Evolutionary conservation across 1,139 yeast genomes (phyloP).

Genomic region (Blastobotrys raffinosifermentans): DNA sequence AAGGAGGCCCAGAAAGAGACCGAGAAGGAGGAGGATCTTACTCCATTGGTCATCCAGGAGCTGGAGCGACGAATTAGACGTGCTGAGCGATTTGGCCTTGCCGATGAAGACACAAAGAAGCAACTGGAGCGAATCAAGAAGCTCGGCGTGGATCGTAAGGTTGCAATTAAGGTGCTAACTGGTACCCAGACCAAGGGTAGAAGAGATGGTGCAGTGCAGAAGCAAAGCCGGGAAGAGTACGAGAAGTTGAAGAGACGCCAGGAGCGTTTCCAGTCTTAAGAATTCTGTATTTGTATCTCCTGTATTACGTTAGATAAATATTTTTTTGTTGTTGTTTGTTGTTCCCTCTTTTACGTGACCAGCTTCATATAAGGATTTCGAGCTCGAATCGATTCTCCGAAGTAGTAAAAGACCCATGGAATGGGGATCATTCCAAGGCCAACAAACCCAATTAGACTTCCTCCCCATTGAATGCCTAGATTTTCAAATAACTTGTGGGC

Average conservation of each 20-base stretch:
- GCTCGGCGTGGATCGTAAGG: slow-evolving; percentile 63
- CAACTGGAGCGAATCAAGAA: slow-evolving; percentile 56
- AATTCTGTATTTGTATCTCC: too few species aligned
- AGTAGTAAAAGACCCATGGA: slow-evolving; percentile 53
- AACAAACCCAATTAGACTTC: slow-evolving; percentile 49
- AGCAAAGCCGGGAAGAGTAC: slow-evolving; percentile 2
- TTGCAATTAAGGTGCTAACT: slow-evolving; percentile 8
- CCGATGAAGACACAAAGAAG: slow-evolving; percentile 48
- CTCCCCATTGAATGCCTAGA: slow-evolving; percentile 60
- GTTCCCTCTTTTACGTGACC: too few species aligned
- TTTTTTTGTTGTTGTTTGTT: too few species aligned
- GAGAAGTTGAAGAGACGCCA: slow-evolving; percentile 10
- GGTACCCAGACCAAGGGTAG: slow-evolving; percentile 6
- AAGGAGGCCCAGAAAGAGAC: slow-evolving; percentile 54
- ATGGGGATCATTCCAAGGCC: slow-evolving; percentile 54
- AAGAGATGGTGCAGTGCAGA: background rate
- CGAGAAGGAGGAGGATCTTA: slow-evolving; percentile 39
- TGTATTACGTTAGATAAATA: too few species aligned
- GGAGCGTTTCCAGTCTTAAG: slow-evolving; percentile 9
- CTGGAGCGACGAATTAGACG: slow-evolving; percentile 63
- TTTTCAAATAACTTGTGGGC: slow-evolving; percentile 49
- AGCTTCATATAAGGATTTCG: slow-evolving; percentile 41
- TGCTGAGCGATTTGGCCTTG: slow-evolving; percentile 71
- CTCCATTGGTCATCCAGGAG: slow-evolving; percentile 50
- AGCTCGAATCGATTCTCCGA: slow-evolving; percentile 53